These are phyloP conservation scores for Lumnitzera littorea DNA, from an alignment of 345 rosid genomes.

Conservation along the genomic window DNA sequence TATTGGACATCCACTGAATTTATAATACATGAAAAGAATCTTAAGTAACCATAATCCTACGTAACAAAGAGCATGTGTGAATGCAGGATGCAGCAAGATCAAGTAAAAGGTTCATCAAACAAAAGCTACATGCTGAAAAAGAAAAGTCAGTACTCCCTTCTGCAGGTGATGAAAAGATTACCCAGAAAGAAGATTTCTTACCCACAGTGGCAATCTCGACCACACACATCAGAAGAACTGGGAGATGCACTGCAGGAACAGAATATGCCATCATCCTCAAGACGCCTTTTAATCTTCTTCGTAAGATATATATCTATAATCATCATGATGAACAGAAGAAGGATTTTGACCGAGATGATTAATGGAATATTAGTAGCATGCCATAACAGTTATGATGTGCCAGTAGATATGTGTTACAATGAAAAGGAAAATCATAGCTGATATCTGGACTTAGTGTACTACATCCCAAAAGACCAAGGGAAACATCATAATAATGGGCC, in stretches of 20 bases:
- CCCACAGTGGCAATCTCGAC: constrained; percentile 96
- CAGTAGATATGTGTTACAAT: no score
- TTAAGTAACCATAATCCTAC: no score
- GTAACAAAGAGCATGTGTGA: no score
- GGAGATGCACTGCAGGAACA: constrained; percentile 72
- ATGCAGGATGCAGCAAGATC: background rate
- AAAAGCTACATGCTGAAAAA: background rate
- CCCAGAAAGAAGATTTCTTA: constrained; percentile 26
- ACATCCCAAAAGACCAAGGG: no score
- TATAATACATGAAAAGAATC: no score
- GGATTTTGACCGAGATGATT: background rate
- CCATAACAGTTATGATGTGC: background rate
- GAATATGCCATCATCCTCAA: constrained; percentile 94
- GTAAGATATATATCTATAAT: constrained; percentile 73
- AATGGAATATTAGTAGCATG: background rate
- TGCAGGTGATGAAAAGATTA: no score
- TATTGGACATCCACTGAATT: no score
- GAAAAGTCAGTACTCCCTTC: no score
- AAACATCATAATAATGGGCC: no score
- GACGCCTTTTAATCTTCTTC: constrained; percentile 63
- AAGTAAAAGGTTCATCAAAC: constrained; percentile 2
- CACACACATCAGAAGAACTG: constrained; percentile 60
- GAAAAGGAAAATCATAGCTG: no score
- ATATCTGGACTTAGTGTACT: no score
- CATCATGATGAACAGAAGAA: constrained; percentile 22